Conservation (phyloP, 208 protist genomes). For the Acanthamoeba lenticulata region DNA sequence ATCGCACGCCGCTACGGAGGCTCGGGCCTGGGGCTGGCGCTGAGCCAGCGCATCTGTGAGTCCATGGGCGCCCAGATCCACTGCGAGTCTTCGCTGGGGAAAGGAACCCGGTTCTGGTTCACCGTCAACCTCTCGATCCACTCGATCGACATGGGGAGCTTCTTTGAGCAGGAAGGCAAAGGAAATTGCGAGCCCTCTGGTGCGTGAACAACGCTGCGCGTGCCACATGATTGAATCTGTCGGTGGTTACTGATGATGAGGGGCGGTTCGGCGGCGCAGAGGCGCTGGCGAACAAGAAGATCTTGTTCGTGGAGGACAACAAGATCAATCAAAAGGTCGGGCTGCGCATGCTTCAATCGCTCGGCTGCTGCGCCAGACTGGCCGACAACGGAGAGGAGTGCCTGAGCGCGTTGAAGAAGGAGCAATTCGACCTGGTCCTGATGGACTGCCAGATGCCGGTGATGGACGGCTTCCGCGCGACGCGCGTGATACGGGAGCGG, state of each 20-base stretch:
- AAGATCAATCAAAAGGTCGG: constrained; percentile 58
- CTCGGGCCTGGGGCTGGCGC: constrained; percentile 33
- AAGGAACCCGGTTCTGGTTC: constrained; percentile 42
- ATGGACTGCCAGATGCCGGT: constrained; percentile 60
- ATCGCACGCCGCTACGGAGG: background rate
- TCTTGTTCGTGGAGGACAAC: constrained; percentile 58
- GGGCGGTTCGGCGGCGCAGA: background rate
- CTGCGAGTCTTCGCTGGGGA: background rate
- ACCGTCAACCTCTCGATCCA: background rate
- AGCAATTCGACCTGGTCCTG: background rate
- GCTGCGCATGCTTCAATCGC: constrained; percentile 20
- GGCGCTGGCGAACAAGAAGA: background rate
- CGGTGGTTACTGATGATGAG: no score
- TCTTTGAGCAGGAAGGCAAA: background rate
- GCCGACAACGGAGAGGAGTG: constrained; percentile 5
- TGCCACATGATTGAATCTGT: no score
- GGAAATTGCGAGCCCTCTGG: background rate
- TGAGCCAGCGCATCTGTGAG: constrained; percentile 23
- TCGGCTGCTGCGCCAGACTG: constrained; percentile 1
- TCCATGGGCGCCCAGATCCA: constrained; percentile 28
- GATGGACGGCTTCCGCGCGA: constrained; percentile 50
- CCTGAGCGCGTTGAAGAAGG: background rate
- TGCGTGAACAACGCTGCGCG: no score
- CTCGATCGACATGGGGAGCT: background rate
- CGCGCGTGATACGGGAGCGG: background rate